phyloP scores from a whole-genome alignment of 2,329 filamentous ascomycete species.

The Paraconiothyrium sp. region DNA sequence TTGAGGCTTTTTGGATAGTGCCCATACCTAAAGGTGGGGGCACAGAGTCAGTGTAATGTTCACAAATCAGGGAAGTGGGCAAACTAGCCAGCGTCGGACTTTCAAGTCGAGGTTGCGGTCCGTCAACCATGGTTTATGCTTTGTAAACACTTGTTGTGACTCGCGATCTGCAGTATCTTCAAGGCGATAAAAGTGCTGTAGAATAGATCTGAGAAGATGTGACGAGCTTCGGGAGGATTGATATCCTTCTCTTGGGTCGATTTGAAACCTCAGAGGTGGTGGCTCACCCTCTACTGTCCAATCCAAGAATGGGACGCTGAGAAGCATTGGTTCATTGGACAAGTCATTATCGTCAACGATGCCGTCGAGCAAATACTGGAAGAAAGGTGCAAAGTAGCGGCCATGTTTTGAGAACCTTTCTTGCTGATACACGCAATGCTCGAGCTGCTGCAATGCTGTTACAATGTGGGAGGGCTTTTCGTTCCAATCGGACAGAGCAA shows the following conservation, averaged over 20 bases:
- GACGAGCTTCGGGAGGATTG: conserved; percentile 50
- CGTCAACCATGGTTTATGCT: conserved; percentile 54
- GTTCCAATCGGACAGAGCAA: conserved; percentile 45
- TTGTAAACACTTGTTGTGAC: conserved; percentile 51
- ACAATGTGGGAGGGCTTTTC: conserved; percentile 28
- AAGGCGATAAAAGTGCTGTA: conserved; percentile 56
- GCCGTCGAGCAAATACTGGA: conserved; percentile 41
- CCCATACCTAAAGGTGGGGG: conserved; percentile 44
- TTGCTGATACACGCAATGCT: conserved; percentile 50
- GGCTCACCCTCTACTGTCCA: conserved; percentile 51
- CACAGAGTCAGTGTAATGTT: background rate
- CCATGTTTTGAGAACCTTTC: conserved; percentile 57
- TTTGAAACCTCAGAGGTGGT: conserved; percentile 53
- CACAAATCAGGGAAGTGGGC: background rate
- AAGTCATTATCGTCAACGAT: conserved; percentile 16
- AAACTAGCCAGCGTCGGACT: conserved; percentile 43
- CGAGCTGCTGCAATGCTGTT: conserved; percentile 42
- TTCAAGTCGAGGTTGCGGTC: conserved; percentile 55
- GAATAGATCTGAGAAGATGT: conserved; percentile 52
- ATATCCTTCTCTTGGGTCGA: conserved; percentile 54
- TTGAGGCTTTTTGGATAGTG: conserved; percentile 54
- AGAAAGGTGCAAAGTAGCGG: conserved; percentile 55
- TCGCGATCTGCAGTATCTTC: conserved; percentile 57
- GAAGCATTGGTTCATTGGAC: conserved; percentile 37
- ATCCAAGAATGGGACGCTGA: conserved; percentile 55